These are phyloP conservation scores for Periconia sp. DNA, from an alignment of 2,329 filamentous ascomycete species.

Conservation along the genomic window DNA sequence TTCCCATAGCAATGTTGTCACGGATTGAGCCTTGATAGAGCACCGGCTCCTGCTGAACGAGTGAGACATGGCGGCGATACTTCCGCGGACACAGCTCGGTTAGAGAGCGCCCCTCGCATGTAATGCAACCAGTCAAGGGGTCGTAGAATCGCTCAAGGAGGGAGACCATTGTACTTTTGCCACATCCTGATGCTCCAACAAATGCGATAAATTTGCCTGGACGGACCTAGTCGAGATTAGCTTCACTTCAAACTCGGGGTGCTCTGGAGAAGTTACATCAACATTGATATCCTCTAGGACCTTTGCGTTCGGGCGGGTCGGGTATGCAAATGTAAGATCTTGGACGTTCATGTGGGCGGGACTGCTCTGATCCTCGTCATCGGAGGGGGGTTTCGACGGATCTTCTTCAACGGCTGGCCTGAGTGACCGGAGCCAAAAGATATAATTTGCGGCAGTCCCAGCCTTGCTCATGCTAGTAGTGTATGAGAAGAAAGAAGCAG, in stretches of 20 bases:
- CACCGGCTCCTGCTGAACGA: slow-evolving; percentile 94
- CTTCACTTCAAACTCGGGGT: too few relatives aligned
- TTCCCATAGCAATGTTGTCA: slow-evolving; percentile 81
- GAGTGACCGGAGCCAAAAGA: slow-evolving; percentile 51
- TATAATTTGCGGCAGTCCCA: slow-evolving; percentile 74
- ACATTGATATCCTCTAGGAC: slow-evolving; percentile 85
- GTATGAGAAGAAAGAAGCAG: slow-evolving; percentile 90
- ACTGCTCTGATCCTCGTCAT: slow-evolving; percentile 40
- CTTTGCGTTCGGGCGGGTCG: slow-evolving; percentile 75
- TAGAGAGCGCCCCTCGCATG: slow-evolving; percentile 81
- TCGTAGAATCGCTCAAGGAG: slow-evolving; percentile 95
- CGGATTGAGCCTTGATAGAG: slow-evolving; percentile 90
- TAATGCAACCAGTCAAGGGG: slow-evolving; percentile 77
- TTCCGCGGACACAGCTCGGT: slow-evolving; percentile 76
- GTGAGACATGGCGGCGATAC: slow-evolving; percentile 81
- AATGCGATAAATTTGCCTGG: slow-evolving; percentile 86
- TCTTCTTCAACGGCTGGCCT: slow-evolving; percentile 47
- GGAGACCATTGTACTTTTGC: slow-evolving; percentile 91
- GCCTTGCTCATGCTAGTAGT: slow-evolving; percentile 97
- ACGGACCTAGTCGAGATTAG: too few relatives aligned
- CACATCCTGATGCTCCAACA: slow-evolving; percentile 90
- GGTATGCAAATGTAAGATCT: slow-evolving; percentile 81
- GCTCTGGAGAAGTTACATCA: slow-evolving; percentile 60
- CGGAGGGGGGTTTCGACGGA: slow-evolving; percentile 34
- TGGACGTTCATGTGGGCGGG: slow-evolving; percentile 47